phyloP scores from a whole-genome alignment of 2,329 filamentous ascomycete genomes.

The Colletotrichum gigasporum region DNA sequence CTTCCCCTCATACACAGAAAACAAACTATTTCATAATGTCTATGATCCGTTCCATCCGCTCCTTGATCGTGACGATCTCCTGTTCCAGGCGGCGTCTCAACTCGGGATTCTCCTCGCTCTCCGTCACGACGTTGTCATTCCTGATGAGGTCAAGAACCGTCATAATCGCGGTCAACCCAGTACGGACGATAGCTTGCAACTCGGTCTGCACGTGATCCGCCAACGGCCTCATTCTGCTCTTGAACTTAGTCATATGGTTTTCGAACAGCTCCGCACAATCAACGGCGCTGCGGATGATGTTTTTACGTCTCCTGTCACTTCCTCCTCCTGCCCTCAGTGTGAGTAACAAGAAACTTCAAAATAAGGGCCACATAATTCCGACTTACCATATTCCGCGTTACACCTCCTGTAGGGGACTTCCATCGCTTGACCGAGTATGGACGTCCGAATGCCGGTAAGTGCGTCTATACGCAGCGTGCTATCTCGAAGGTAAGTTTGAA shows the following conservation, averaged over 20 bases:
- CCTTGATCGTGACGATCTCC: background rate
- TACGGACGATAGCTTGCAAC: constrained; percentile 27
- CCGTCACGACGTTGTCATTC: constrained; percentile 46
- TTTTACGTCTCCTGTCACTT: constrained; percentile 43
- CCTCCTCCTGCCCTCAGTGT: constrained; percentile 40
- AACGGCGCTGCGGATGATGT: too few species aligned
- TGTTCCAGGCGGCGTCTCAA: constrained; percentile 38
- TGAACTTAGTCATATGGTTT: too few species aligned
- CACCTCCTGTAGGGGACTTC: constrained; percentile 42
- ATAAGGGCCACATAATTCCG: background rate
- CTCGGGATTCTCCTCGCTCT: constrained; percentile 47
- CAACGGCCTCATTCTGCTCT: constrained; percentile 33
- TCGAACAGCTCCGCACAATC: too few species aligned
- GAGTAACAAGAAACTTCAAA: background rate
- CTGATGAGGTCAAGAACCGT: constrained; percentile 47
- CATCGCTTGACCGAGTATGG: constrained; percentile 48
- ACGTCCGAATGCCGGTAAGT: constrained; percentile 47
- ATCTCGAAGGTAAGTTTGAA: background rate
- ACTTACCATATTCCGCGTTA: constrained; percentile 44
- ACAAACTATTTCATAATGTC: background rate
- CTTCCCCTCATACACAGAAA: too few species aligned
- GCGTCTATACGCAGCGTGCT: constrained; percentile 46
- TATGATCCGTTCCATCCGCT: background rate
- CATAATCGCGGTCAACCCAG: constrained; percentile 39
- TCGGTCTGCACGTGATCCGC: constrained; percentile 36